phyloP scores from a whole-genome alignment of 2,329 filamentous ascomycete species.

The Alternaria infectoria region DNA sequence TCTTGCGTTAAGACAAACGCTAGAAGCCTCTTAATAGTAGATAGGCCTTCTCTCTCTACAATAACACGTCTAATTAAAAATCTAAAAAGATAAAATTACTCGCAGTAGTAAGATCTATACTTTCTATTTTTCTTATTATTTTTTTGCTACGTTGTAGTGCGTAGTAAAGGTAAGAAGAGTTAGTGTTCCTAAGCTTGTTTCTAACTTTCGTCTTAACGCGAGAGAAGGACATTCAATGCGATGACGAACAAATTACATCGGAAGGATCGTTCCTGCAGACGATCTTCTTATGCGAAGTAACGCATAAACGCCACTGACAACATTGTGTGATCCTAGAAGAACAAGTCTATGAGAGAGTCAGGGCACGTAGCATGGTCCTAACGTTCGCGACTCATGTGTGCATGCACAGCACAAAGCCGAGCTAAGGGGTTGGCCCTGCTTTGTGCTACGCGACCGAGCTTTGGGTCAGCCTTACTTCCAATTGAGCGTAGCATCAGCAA shows the following conservation, averaged over 20 bases:
- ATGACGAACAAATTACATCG: neutral
- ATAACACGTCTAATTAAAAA: too few species aligned
- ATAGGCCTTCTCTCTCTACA: too few species aligned
- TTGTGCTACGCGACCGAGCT: neutral
- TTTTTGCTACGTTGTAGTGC: too few species aligned
- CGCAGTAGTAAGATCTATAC: too few species aligned
- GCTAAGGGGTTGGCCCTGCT: neutral
- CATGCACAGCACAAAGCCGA: neutral
- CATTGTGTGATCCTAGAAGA: neutral
- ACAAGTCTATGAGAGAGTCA: neutral
- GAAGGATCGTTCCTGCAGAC: neutral
- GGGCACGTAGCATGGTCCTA: neutral
- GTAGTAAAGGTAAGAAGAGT: too few species aligned
- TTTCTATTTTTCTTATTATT: too few species aligned
- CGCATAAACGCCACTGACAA: neutral
- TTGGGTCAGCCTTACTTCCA: neutral
- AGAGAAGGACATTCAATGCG: neutral
- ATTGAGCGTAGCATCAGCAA: neutral
- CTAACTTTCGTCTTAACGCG: too few species aligned
- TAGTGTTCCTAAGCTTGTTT: too few species aligned
- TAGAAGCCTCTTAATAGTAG: too few species aligned
- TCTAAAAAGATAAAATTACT: too few species aligned
- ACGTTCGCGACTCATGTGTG: neutral
- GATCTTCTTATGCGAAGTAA: neutral
- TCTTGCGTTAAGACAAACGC: too few species aligned